Evolutionary conservation across 1,284 basidiomycete genomes (phyloP).

Genomic region (Cutaneotrichosporon sp.): DNA sequence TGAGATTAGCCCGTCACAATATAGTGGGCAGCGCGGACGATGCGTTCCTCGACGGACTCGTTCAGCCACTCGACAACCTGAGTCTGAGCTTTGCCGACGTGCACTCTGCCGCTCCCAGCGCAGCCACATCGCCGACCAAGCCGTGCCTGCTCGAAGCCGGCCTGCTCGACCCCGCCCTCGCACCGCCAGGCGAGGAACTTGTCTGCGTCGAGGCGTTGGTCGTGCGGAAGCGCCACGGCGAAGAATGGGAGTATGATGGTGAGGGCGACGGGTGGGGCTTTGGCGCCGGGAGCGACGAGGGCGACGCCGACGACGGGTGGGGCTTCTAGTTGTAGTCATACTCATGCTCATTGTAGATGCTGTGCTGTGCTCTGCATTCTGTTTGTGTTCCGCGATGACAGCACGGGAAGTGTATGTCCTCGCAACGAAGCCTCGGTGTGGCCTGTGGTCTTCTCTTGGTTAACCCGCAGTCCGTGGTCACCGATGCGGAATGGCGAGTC

Average conservation of each 20-base stretch:
- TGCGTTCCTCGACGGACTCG: constrained; percentile 33
- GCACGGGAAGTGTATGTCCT: too few species aligned
- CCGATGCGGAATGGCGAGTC: too few species aligned
- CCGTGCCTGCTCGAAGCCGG: background rate
- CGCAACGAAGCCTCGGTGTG: too few species aligned
- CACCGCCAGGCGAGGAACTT: constrained; percentile 29
- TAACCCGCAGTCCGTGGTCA: too few species aligned
- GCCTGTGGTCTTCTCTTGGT: too few species aligned
- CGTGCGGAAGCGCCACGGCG: constrained; percentile 42
- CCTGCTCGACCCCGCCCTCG: background rate
- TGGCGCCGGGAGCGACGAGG: constrained; percentile 29
- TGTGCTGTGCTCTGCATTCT: background rate
- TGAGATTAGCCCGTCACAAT: constrained; percentile 29
- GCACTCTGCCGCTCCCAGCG: constrained; percentile 6
- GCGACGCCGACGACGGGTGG: background rate
- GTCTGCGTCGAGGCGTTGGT: constrained; percentile 53
- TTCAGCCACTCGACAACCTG: constrained; percentile 47
- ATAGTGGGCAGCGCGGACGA: constrained; percentile 21
- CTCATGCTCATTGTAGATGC: background rate
- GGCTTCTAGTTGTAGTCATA: background rate
- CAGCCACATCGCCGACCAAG: constrained; percentile 3
- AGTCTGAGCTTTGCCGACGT: constrained; percentile 50
- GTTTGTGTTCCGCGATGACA: background rate
- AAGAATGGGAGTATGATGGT: constrained; percentile 28
- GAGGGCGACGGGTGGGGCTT: constrained; percentile 35